These are phyloP conservation scores for Jackrogersella multiformis DNA, from an alignment of 495 filamentous ascomycete genomes.

Conservation along the genomic window DNA sequence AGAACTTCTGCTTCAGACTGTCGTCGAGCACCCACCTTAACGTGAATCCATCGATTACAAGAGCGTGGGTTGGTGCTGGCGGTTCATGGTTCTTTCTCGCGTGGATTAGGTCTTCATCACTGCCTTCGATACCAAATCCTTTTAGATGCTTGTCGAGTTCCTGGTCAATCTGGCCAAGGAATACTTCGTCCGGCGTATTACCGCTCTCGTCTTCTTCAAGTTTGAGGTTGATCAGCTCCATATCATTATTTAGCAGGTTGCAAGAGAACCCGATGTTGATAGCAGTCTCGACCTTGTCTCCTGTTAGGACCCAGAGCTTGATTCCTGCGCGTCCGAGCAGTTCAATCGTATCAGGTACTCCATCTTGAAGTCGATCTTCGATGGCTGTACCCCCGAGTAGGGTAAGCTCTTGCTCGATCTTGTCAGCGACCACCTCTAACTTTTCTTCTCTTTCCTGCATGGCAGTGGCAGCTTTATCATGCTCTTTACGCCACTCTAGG, in stretches of 20 bases:
- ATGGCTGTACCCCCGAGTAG: constrained; percentile 97
- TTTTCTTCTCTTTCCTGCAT: constrained; percentile 92
- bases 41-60: constrained; percentile 96
- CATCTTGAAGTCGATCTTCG: constrained; percentile 96
- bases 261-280: constrained; percentile 99
- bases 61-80: constrained; percentile 88
- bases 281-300: constrained; percentile 98
- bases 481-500: constrained; percentile 80
- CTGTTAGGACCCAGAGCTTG: constrained; percentile 99
- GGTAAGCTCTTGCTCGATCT: constrained; percentile 88
- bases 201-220: constrained; percentile 72
- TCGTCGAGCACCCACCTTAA: constrained; percentile 89
- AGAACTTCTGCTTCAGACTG: constrained; percentile 84
- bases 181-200: constrained; percentile 47
- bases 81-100: constrained; percentile 85
- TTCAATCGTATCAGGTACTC: constrained; percentile 95
- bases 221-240: constrained; percentile 95
- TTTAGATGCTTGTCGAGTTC: constrained; percentile 78
- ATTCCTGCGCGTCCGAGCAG: constrained; percentile 93
- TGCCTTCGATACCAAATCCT: constrained; percentile 81
- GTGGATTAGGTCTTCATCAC: constrained; percentile 82
- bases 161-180: constrained; percentile 66
- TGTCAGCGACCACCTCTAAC: constrained; percentile 86
- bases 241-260: constrained; percentile 95
- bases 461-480: constrained; percentile 86